Evolutionary conservation across 2,329 filamentous ascomycete genomes (phyloP), one percentile per base, ranked within the genome.

Genomic region (Mycosphaerella sp.): DNA sequence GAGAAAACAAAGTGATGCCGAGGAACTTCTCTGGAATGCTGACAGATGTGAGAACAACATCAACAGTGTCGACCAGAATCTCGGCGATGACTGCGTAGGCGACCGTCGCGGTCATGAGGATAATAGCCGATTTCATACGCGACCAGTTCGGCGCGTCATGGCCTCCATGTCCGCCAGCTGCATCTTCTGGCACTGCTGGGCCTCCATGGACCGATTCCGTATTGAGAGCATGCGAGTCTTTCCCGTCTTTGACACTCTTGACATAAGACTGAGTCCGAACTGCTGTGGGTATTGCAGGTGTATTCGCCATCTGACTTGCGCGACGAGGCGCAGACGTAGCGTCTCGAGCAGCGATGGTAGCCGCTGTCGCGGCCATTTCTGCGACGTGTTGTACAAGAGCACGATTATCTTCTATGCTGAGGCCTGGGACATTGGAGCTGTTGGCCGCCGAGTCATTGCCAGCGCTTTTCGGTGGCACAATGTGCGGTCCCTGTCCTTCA

Each of bases 71-170:
- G 41, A 98, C 95, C 5, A 98, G 75, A 51, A 98, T 96, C 71
- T 98, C 93, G 6, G 93, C 93, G 68, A 98, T 95, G 38, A 97
- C 76, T n/a, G 95, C 93, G 69, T 98, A 98, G 10, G 95, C 79
- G 11, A 97, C 66, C 0, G 93, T 98, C 2, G 95, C 92, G 1
- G 83, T 85, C 61, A 97, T 82, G 10, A 98, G 78, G 55, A 98
- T 92, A 45, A 96, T 77, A 2, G 89, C 80, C 76, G 89, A 95
- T 80, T 97, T 97, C 50, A 80, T 81, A 57, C 90, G 85, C 65
- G 92, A 89, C 93, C 93, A 98, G 69, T 98, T 98, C 4, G 93
- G 93, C n/a, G 93, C 93, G 71, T 98, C 93, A 65, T 98, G 95
- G 0, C 92, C 91, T 44, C 87, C 88, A 69, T 62, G 61, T 10